These are phyloP conservation scores for Boletus coccyginus DNA, from an alignment of 768 basidiomycete species.

Conservation along the genomic window DNA sequence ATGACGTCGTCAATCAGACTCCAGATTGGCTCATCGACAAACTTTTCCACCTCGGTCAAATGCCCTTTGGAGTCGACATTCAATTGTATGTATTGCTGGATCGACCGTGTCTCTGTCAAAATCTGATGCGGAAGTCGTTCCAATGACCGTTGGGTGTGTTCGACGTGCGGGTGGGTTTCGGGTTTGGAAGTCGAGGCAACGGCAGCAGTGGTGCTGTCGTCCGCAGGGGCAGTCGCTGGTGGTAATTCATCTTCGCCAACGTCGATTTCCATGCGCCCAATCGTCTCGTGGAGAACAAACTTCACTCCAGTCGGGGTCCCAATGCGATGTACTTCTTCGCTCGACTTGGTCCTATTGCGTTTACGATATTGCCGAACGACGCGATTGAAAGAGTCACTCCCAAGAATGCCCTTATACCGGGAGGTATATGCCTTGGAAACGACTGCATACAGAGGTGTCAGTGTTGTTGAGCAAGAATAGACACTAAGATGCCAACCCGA, in stretches of 20 bases:
- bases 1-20: conserved; percentile 41
- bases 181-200: conserved; percentile 2
- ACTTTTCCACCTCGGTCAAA: conserved; percentile 1
- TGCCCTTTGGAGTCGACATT: conserved; percentile 16
- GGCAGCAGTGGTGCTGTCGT: background rate
- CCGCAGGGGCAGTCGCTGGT: background rate
- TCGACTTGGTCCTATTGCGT: conserved; percentile 18
- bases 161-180: conserved; percentile 1
- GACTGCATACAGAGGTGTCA: conserved; percentile 39
- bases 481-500: conserved; percentile 46
- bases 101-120: conserved; percentile 34
- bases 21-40: conserved; percentile 24
- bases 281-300: background rate
- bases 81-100: conserved; percentile 42
- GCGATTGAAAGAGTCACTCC: conserved; percentile 42
- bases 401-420: conserved; percentile 59
- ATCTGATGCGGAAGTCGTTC: conserved; percentile 41
- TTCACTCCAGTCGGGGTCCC: conserved; percentile 1
- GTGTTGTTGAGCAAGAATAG: background rate
- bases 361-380: conserved; percentile 46
- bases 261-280: background rate
- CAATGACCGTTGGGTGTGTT: conserved; percentile 28
- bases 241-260: background rate
- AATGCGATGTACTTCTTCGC: conserved; percentile 8
- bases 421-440: conserved; percentile 64